Base-by-base conservation (phyloP, 2,329 filamentous ascomycete genomes). In the Beauveria pseudobassiana region DNA sequence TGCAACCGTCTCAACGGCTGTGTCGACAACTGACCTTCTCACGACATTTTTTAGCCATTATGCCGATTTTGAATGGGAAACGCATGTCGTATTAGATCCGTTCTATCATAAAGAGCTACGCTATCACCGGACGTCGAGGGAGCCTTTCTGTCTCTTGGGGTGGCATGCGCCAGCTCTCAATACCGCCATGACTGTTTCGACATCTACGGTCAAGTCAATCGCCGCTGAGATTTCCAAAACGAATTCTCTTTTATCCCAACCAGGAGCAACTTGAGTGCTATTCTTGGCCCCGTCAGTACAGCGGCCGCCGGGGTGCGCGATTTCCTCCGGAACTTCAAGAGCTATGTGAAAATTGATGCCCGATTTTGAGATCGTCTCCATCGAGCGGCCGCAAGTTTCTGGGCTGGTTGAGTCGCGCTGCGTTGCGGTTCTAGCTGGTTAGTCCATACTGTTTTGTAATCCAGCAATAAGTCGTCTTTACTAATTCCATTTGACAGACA, bases 31-130 rank as follows among this genome's bases (percentile, higher is more conserved):
- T 1, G 80, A 83, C 51, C 73, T 89, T 9, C 69, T 88, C 2
- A 67, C 71, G 0, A 82, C 82, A 0, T 90, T 90, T 70, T 89
- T 89, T 69, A 66, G 75, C 18, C 79, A 89, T 69, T 90, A 89
- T 67, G 78, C 84, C 1, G 66, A 69, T 2, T 86, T 87, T 63
- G 76, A 87, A 68, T 90, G 85, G 85, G 70, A 75, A 24, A 74
- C 72, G 8, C 71, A 81, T 0, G 73, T 82, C 42, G 80, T 83
- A 0, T 84, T 81, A 64, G 86, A 89, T 67, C 82, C 84, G 0
- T 82, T 82, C 64, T 87, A 87, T 69, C 81, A 84, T 68, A 75
- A 72, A 45, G 69, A 69, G n/a, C 65, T 80, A 12, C 74, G 72
- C 43, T 87, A 88, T 66, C 74, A 80, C 54, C 79, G 86, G 30